Percentiles rank a stretch among this genome's conserved stretches.
Conservation (phyloP, 2,329 filamentous ascomycete genomes). For the Venturia nashicola region DNA sequence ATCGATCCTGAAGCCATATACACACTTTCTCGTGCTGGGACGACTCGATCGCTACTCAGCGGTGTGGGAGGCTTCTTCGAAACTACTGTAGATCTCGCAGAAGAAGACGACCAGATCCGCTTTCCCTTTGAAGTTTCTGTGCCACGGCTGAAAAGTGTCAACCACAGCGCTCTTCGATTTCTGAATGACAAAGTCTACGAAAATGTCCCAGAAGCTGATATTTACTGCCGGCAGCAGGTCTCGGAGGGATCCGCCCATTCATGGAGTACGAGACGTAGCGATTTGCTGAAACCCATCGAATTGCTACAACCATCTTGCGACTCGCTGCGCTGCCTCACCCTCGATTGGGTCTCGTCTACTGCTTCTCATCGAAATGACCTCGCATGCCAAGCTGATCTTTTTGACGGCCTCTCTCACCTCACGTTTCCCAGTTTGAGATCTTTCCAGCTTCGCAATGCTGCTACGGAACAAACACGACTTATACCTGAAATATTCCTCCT, state of each 20-base stretch:
- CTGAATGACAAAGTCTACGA: conserved; percentile 8
- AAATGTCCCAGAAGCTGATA: neutral
- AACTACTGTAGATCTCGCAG: conserved; percentile 18
- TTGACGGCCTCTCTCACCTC: conserved; percentile 20
- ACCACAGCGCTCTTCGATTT: conserved; percentile 10
- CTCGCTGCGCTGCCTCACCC: conserved; percentile 20
- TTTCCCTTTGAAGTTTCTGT: conserved; percentile 6
- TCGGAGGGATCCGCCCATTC: neutral
- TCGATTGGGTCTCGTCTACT: conserved; percentile 23
- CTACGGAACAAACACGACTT: conserved; percentile 23
- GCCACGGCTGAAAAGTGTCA: conserved; percentile 12
- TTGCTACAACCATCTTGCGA: conserved; percentile 11
- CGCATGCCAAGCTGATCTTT: conserved; percentile 11
- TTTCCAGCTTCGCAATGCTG: conserved; percentile 35
- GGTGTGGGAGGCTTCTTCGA: conserved; percentile 19
- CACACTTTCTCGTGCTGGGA: conserved; percentile 17
- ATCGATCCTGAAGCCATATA: conserved; percentile 16
- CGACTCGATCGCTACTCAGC: neutral
- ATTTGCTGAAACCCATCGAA: conserved; percentile 3
- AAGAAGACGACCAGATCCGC: conserved; percentile 8
- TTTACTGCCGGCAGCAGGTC: neutral
- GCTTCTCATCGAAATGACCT: conserved; percentile 6
- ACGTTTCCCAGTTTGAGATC: conserved; percentile 31
- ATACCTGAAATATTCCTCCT: conserved; percentile 25
- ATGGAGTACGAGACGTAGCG: neutral